Evolutionary conservation across 768 basidiomycete genomes (phyloP), one percentile per base, ranked within the genome.

Genomic region (Psilocybe sp.): DNA sequence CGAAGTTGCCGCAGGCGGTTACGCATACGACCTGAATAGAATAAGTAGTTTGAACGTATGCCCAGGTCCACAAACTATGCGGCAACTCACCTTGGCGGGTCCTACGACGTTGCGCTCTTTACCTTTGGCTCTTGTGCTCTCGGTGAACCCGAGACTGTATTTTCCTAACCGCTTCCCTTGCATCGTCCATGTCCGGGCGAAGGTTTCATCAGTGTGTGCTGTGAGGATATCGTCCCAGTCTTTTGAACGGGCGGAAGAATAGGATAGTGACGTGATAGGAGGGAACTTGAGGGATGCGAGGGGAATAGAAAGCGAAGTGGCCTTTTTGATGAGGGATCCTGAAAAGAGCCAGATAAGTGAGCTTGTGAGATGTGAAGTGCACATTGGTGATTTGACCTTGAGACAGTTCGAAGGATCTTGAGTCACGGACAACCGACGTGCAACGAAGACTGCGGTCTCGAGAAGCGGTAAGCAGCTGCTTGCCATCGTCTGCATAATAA

Each of bases 151-250:
- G 50, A 95, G 79, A 12, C 74, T 80, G 61, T 87, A 77, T 60
- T 88, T 86, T 5, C 96, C 96, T 7, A 91, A 60, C 45, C 81
- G 78, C 70, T 96, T 96, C 55, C 85, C 82, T 50, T 81, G 73
- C 65, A 92, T 88, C 3, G 83, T 84, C 96, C 96, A 99, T 16
- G 92, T 87, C 33, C 96, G 78, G 1, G 89, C 89, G 49, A 85
- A 78, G 3, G 81, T 75, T 58, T 96, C 94, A 41, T 92, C 91
- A 1, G 80, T 72, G 64, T 98, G 95, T 0, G 83, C 82, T n/a
- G 95, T 94, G 5, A 99, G 65, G 39, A 98, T 86, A 60, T 98
- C 94, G 61, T 98, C 96, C 97, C 97, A 99, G 55, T 99, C 95
- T 65, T 93, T 96, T 8, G 89, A 78, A 20, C 94, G 80, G 1